Evolutionary conservation across 2,329 filamentous ascomycete species (phyloP).

Genomic region (Aspergillus carbonarius): DNA sequence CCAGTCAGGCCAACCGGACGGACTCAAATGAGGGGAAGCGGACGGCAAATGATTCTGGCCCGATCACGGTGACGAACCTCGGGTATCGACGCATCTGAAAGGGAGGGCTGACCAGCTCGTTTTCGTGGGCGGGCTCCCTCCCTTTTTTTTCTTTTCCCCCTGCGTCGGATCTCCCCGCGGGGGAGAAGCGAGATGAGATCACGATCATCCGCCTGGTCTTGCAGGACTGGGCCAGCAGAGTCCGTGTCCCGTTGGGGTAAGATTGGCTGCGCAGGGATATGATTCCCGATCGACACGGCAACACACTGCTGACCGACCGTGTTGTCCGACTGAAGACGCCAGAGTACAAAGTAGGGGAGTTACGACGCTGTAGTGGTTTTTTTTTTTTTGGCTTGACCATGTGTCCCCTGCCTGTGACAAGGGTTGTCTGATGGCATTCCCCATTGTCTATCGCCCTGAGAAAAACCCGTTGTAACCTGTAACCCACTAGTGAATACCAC

Average conservation of each 20-base stretch:
- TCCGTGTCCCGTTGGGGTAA: background rate
- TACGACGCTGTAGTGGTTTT: too few relatives aligned
- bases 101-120: constrained; percentile 1
- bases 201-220: constrained; percentile 15
- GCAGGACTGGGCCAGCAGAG: background rate
- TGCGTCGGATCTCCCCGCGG: constrained; percentile 29
- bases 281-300: constrained; percentile 20
- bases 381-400: too few relatives aligned
- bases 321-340: background rate
- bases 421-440: background rate
- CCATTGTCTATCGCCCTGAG: too few relatives aligned
- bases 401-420: background rate
- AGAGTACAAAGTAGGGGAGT: too few relatives aligned
- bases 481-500: too few relatives aligned
- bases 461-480: too few relatives aligned
- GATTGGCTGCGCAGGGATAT: constrained; percentile 19
- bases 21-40: constrained; percentile 11
- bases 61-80: constrained; percentile 17
- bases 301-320: constrained; percentile 5
- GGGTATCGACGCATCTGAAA: constrained; percentile 15
- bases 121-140: constrained; percentile 7
- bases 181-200: constrained; percentile 21
- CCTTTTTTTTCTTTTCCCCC: constrained; percentile 1
- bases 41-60: constrained; percentile 11
- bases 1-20: background rate